Base-by-base conservation (phyloP, 306 rosid species). In the Dryas drummondii region DNA sequence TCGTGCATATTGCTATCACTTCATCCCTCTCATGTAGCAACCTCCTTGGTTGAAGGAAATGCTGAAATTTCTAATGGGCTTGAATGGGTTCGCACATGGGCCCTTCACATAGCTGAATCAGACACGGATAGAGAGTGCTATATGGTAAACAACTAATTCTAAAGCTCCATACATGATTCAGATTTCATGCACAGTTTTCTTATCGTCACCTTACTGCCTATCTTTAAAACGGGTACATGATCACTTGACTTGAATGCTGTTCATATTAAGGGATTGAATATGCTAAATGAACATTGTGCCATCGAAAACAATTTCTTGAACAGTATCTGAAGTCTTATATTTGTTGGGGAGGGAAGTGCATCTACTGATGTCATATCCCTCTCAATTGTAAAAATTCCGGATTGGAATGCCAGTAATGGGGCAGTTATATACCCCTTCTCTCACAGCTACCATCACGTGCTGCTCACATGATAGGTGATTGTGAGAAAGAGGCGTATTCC, bases 1-100 rank as follows among this genome's bases (percentile, higher is more conserved):
- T 85, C 98, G 14, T 90, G 97, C 81, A 70, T 87, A 69, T 79
- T 91, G 86, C 76, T 86, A 12, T 82, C 97, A 4, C 87, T 91
- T 64, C 97, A 94, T 82, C 97, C 97, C 55, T 74, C 96, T 63
- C 87, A 70, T 73, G 69, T 91, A 60, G 90, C 87, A 71, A 84
- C 97, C 65, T 81, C 97, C 70, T 81, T 94, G 75, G 74, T 88
- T 1, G 97, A 94, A 82, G 97, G 96, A 81, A 91, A 88, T 45
- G 65, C 64, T 27, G 97, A 83, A 68, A 74, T 94, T 70, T 88
- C 97, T 7, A 58, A 56, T 37, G 97, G 98, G 72, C 96, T 94
- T 44, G 98, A 94, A 81, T 94, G 98, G 98, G 82, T 90, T 80
- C 97, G 97, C 68, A 86, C 90, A 10, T 88, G 86, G 88, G 91